phyloP scores from a whole-genome alignment of 2,329 filamentous ascomycete genomes.

The Xylaria sp. region DNA sequence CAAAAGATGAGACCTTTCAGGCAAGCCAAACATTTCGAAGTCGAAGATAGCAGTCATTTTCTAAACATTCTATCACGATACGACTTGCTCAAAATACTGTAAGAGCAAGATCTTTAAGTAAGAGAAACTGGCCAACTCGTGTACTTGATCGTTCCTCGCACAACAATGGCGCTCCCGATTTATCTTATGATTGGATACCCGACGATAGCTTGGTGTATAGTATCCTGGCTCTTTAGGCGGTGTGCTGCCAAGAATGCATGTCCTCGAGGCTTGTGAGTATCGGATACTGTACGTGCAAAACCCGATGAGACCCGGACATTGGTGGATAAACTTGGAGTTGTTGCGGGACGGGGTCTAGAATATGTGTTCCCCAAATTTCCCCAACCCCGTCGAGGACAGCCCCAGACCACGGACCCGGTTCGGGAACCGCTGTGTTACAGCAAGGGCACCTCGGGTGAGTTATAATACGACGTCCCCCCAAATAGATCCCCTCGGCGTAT shows the following conservation, averaged over 20 bases:
- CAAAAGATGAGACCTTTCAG: neutral
- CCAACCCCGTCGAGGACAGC: conserved; percentile 23
- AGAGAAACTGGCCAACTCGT: neutral
- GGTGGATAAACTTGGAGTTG: conserved; percentile 33
- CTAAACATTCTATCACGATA: neutral
- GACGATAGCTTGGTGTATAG: neutral
- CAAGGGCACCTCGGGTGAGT: conserved; percentile 3
- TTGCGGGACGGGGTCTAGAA: neutral
- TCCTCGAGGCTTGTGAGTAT: neutral
- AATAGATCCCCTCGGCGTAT: neutral
- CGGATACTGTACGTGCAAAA: conserved; percentile 2
- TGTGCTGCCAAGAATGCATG: neutral
- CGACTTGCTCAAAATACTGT: neutral
- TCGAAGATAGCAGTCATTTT: neutral
- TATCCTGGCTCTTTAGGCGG: conserved; percentile 3
- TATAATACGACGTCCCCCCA: conserved; percentile 31
- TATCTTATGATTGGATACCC: conserved; percentile 4
- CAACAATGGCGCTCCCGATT: neutral
- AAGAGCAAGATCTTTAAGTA: no score
- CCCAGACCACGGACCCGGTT: conserved; percentile 21
- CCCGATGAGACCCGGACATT: conserved; percentile 25
- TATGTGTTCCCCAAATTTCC: conserved; percentile 31
- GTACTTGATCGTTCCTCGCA: neutral
- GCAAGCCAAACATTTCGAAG: neutral
- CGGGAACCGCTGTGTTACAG: neutral